phyloP scores from a whole-genome alignment of 257 asterid species.

The Gardenia jasminoides region DNA sequence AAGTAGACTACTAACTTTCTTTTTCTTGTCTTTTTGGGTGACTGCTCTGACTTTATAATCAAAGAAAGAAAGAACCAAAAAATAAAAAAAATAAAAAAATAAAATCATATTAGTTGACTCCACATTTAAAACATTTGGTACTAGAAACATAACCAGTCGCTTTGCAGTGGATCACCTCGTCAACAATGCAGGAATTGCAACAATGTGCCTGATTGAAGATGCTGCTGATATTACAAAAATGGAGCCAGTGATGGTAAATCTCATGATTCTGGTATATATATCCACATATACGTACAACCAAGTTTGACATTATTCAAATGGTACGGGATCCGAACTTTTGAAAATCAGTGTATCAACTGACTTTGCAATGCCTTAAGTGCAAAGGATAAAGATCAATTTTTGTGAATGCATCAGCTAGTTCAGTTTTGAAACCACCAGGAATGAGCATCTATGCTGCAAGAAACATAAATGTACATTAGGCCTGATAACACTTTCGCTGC shows the following conservation, averaged over 20 bases:
- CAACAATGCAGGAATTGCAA: slow-evolving; percentile 51
- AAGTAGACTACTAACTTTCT: no score
- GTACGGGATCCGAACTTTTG: slow-evolving; percentile 27
- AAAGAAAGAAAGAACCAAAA: no score
- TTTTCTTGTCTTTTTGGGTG: no score
- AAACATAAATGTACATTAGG: no score
- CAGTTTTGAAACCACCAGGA: not conserved
- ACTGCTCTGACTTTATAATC: no score
- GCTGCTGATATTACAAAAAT: slow-evolving; percentile 33
- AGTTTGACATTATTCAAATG: not conserved
- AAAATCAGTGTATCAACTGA: slow-evolving; percentile 25
- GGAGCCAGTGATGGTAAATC: slow-evolving; percentile 1
- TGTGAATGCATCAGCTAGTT: not conserved
- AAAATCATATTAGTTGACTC: no score
- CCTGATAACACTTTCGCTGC: not conserved
- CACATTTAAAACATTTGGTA: no score
- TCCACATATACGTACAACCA: not conserved
- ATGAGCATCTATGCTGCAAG: not conserved
- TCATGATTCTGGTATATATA: not conserved
- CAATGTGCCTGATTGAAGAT: slow-evolving; percentile 39
- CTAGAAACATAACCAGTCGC: no score
- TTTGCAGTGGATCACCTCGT: slow-evolving; percentile 65
- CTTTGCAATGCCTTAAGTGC: slow-evolving; percentile 27
- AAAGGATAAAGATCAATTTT: slow-evolving; percentile 12
- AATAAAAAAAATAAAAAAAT: no score